Base-by-base conservation (phyloP, 2,329 filamentous ascomycete species). In the Elsinoe arachidis region DNA sequence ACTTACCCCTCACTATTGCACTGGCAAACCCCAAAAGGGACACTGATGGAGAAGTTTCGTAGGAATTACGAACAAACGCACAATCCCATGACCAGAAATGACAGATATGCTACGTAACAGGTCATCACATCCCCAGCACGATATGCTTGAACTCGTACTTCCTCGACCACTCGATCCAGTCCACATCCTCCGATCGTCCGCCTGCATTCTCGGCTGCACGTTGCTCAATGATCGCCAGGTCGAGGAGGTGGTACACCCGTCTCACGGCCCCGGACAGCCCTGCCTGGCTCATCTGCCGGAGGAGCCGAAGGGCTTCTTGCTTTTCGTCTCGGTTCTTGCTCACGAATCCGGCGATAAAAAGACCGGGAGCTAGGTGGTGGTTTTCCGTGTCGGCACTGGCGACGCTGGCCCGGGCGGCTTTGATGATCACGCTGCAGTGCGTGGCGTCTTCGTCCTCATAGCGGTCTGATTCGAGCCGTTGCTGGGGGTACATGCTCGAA, bases 341-440 rank as follows among this genome's bases (percentile, higher is more conserved):
- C 14, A 74, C 74, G 12, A 76, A 72, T 2, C 79, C 80, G 0
- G 78, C 77, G 58, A 82, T 74, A 63, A 82, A 81, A 0, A 81
- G 61, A 0, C 79, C 78, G 59, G 81, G 80, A 2, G 78, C 70
- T 5, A 78, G 64, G 58, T 77, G 76, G 1, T 77, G 72, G 15
- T 69, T 67, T 26, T 58, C 53, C 14, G 57, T 59, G n/a, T 44
- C 33, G 15, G 43, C 35, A 15, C 26, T 47, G 12, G 54, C 47
- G 1, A 61, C 21, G 9, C 41, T 47, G 6, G 39, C 26, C 21
- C 71, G 67, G 2, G 74, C 73, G 15, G 76, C 68, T 7, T 72
- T 68, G 1, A 80, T 64, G 54, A 81, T 78, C 39, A 73, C 68
- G 11, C 67, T 63, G 21, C 67, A 63, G 34, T 72, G 66, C n/a